A percentile compares a stretch with the other conserved stretches of the same genome.
These are phyloP conservation scores for Chrysosporium keratinophilum DNA, from an alignment of 2,329 filamentous ascomycete species.

Conservation along the genomic window DNA sequence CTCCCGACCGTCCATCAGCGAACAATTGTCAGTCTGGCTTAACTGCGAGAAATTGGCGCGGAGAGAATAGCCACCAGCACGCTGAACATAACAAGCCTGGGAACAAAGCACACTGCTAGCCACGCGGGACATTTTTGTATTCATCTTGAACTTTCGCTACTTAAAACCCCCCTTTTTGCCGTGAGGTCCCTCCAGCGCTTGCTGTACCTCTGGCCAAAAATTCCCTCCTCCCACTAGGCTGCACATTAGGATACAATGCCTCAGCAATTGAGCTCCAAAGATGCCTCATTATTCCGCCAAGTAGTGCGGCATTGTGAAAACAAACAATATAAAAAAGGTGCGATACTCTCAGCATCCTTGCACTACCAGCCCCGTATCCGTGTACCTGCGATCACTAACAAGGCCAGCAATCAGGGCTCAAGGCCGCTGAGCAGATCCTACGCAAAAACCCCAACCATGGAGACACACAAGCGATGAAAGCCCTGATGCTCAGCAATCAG, in stretches of 20 bases:
- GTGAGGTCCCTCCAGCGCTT: background rate
- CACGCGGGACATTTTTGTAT: background rate
- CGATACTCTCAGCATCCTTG: slow-evolving; percentile 5
- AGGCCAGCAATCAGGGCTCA: slow-evolving; percentile 53
- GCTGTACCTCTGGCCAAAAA: background rate
- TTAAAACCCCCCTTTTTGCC: background rate
- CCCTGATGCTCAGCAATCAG: slow-evolving; percentile 85
- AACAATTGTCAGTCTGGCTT: too few relatives aligned
- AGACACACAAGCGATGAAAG: slow-evolving; percentile 98
- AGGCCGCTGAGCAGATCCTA: slow-evolving; percentile 91
- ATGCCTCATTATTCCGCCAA: slow-evolving; percentile 85
- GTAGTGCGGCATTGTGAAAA: slow-evolving; percentile 94
- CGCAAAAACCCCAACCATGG: slow-evolving; percentile 92
- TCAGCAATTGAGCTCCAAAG: slow-evolving; percentile 58
- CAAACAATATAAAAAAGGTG: slow-evolving; percentile 91
- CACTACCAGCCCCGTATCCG: slow-evolving; percentile 12
- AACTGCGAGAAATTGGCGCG: too few relatives aligned
- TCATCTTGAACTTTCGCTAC: background rate
- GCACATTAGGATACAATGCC: slow-evolving; percentile 28
- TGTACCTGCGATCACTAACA: slow-evolving; percentile 18
- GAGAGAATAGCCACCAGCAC: too few relatives aligned
- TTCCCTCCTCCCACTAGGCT: background rate
- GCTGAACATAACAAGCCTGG: too few relatives aligned
- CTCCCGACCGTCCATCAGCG: background rate
- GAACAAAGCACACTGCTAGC: too few relatives aligned